A percentile compares a stretch with the other conserved stretches of the same genome.
Conservation (phyloP, 2,329 filamentous ascomycete genomes). For the Claviceps sp. region DNA sequence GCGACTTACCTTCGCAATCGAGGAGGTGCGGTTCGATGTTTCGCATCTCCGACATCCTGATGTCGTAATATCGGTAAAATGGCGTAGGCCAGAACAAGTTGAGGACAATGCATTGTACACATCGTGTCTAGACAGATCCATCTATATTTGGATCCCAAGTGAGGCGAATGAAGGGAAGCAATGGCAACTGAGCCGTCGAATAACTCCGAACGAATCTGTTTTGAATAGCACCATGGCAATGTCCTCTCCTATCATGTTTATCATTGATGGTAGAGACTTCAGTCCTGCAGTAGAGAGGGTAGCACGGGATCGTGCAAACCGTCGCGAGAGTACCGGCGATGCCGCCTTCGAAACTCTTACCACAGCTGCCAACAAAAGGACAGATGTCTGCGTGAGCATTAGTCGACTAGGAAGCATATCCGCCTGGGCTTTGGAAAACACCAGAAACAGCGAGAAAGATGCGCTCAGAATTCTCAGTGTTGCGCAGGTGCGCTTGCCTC, state of each 20-base stretch:
- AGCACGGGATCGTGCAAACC: slow-evolving; percentile 44
- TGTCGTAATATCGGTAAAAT: slow-evolving; percentile 69
- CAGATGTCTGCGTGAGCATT: slow-evolving; percentile 77
- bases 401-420: slow-evolving; percentile 80
- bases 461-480: slow-evolving; percentile 70
- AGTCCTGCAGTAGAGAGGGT: slow-evolving; percentile 63
- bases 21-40: slow-evolving; percentile 79
- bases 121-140: slow-evolving; percentile 63
- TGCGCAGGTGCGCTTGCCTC: slow-evolving; percentile 53
- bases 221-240: slow-evolving; percentile 23
- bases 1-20: slow-evolving; percentile 66
- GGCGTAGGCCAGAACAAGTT: slow-evolving; percentile 68
- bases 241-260: slow-evolving; percentile 41
- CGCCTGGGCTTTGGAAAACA: slow-evolving; percentile 82
- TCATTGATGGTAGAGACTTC: slow-evolving; percentile 74
- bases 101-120: slow-evolving; percentile 85
- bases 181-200: slow-evolving; percentile 65
- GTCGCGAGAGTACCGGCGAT: slow-evolving; percentile 46
- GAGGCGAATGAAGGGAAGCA: slow-evolving; percentile 59
- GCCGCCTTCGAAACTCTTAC: slow-evolving; percentile 73
- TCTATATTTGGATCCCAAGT: slow-evolving; percentile 72
- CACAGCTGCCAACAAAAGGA: slow-evolving; percentile 69
- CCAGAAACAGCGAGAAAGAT: slow-evolving; percentile 55
- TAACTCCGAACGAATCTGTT: slow-evolving; percentile 64
- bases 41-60: slow-evolving; percentile 78